These are phyloP conservation scores for Inga leiocalycina DNA, from an alignment of 306 rosid genomes.

Conservation along the genomic window DNA sequence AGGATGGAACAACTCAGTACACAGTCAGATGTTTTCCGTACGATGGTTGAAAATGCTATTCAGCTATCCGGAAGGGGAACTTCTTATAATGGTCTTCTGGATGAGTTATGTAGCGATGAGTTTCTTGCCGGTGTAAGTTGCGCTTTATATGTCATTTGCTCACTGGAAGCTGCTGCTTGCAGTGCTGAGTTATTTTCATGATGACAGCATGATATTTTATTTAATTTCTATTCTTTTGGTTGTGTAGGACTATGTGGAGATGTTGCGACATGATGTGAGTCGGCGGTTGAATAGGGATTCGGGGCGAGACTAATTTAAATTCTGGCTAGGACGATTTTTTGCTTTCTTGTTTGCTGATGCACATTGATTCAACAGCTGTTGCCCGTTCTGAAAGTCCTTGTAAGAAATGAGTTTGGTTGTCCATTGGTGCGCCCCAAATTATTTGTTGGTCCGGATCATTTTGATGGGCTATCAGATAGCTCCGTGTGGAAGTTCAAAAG, in stretches of 20 bases:
- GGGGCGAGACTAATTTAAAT: slow-evolving; percentile 43
- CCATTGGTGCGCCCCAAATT: slow-evolving; percentile 3
- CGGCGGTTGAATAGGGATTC: slow-evolving; percentile 47
- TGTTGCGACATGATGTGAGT: slow-evolving; percentile 56
- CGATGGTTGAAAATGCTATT: slow-evolving; percentile 71
- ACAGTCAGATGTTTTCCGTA: slow-evolving; percentile 66
- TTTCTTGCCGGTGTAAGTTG: slow-evolving; percentile 63
- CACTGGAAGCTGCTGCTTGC: slow-evolving; percentile 13
- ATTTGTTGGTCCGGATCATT: slow-evolving; percentile 38
- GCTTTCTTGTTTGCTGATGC: background rate
- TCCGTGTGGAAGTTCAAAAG: slow-evolving; percentile 13
- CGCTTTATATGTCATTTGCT: slow-evolving; percentile 2
- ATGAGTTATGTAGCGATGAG: slow-evolving; percentile 75
- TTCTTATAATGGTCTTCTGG: slow-evolving; percentile 55
- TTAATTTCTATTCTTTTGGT: background rate
- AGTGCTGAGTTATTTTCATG: background rate
- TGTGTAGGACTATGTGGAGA: slow-evolving; percentile 77
- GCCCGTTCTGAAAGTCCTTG: slow-evolving; percentile 18
- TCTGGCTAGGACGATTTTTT: slow-evolving; percentile 22
- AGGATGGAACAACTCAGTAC: slow-evolving; percentile 57
- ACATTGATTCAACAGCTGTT: slow-evolving; percentile 30
- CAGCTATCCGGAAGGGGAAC: slow-evolving; percentile 53
- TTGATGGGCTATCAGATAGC: slow-evolving; percentile 31
- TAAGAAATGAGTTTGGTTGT: slow-evolving; percentile 30
- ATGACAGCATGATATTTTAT: background rate